phyloP scores from a whole-genome alignment of 2,329 filamentous ascomycete genomes.

The Parastagonospora nodorum region DNA sequence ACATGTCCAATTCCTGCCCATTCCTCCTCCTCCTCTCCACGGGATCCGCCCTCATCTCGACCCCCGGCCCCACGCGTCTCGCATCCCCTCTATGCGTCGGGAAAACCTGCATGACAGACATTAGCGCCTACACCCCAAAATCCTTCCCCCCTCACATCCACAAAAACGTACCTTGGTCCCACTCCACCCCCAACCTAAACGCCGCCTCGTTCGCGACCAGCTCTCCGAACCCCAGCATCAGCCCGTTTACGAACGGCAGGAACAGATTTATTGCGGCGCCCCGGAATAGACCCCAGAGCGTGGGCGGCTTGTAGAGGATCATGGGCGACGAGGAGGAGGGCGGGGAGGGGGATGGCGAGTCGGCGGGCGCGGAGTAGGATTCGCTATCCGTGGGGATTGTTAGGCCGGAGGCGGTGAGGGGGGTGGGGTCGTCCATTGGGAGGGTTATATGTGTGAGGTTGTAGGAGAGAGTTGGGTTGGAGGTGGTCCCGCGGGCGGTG shows the following conservation, averaged over 20 bases:
- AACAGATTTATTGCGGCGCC: slow-evolving; percentile 95
- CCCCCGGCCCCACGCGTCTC: slow-evolving; percentile 76
- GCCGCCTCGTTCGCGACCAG: slow-evolving; percentile 95
- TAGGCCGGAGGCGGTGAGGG: slow-evolving; percentile 73
- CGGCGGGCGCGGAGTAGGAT: slow-evolving; percentile 72
- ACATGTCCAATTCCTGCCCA: slow-evolving; percentile 64
- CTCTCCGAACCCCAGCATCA: slow-evolving; percentile 98
- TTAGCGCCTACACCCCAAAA: neutral
- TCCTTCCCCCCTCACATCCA: neutral
- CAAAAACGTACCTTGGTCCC: slow-evolving; percentile 78
- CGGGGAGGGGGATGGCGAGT: slow-evolving; percentile 63
- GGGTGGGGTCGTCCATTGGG: slow-evolving; percentile 27
- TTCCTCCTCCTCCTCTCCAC: slow-evolving; percentile 59
- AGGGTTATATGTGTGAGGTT: neutral
- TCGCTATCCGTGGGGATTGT: slow-evolving; percentile 84
- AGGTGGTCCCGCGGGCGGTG: slow-evolving; percentile 14
- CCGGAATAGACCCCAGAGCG: slow-evolving; percentile 80
- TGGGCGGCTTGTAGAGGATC: slow-evolving; percentile 87
- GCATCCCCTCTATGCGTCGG: slow-evolving; percentile 61
- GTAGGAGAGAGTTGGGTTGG: neutral
- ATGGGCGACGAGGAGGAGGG: slow-evolving; percentile 68
- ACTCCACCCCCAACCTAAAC: slow-evolving; percentile 90
- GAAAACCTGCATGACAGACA: slow-evolving; percentile 59
- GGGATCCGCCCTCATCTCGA: slow-evolving; percentile 76
- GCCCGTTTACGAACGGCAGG: slow-evolving; percentile 92